Evolutionary conservation across 2,329 filamentous ascomycete species (phyloP).

Genomic region (Fusarium albosuccineum): DNA sequence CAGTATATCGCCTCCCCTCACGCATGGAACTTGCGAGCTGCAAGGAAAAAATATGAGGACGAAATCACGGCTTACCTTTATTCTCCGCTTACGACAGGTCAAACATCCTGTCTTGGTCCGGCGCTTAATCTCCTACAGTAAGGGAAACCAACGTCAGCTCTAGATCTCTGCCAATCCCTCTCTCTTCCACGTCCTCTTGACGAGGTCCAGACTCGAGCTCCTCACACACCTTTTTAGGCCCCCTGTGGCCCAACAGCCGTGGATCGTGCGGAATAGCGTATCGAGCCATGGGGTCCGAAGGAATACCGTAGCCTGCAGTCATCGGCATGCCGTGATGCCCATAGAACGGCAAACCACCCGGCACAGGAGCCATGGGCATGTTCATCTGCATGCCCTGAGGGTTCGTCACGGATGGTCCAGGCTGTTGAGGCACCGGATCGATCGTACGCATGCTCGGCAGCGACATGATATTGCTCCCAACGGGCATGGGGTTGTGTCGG

Average conservation of each 20-base stretch:
- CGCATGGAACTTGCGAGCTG: constrained; percentile 18
- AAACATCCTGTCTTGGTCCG: constrained; percentile 74
- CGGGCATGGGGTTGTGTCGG: constrained; percentile 45
- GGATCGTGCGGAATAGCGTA: constrained; percentile 64
- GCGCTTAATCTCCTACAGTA: constrained; percentile 69
- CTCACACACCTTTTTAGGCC: constrained; percentile 69
- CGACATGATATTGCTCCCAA: constrained; percentile 50
- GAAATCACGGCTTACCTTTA: constrained; percentile 65
- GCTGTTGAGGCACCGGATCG: constrained; percentile 50
- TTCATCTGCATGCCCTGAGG: constrained; percentile 54
- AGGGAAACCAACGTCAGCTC: constrained; percentile 27
- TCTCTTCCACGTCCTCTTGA: not conserved
- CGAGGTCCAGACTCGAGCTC: constrained; percentile 9
- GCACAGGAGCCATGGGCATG: constrained; percentile 47
- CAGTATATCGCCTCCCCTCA: constrained; percentile 22
- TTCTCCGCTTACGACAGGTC: constrained; percentile 71
- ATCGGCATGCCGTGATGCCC: constrained; percentile 53
- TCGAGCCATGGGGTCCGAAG: constrained; percentile 58
- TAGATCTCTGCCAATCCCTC: constrained; percentile 16
- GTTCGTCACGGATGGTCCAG: constrained; percentile 48
- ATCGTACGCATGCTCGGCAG: constrained; percentile 59
- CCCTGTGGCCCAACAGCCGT: constrained; percentile 61
- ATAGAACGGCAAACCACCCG: constrained; percentile 59
- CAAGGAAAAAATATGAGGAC: constrained; percentile 32
- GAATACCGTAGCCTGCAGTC: constrained; percentile 56